Conservation (phyloP, 129 eudicot genomes). For the Saposhnikovia divaricata region DNA sequence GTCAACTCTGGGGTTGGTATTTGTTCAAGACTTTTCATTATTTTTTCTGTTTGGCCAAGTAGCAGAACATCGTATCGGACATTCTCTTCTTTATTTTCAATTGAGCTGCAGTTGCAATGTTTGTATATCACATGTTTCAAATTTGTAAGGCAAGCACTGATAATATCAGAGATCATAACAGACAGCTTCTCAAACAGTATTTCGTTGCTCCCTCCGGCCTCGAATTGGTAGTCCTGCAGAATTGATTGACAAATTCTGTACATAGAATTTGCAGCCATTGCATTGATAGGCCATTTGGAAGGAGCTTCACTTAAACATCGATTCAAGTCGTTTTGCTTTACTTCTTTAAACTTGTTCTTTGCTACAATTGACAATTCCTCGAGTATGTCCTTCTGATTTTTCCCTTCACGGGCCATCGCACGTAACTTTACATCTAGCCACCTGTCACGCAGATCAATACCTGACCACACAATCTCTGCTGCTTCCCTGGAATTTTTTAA, state of each 20-base stretch:
- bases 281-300: conserved; percentile 50
- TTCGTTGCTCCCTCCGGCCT: conserved; percentile 18
- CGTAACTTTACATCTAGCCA: conserved; percentile 66
- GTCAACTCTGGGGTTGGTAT: conserved; percentile 27
- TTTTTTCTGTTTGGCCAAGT: conserved; percentile 47
- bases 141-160: conserved; percentile 61
- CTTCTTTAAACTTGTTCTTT: conserved; percentile 34
- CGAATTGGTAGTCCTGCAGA: conserved; percentile 16
- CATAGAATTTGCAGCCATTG: conserved; percentile 68
- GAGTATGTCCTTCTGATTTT: conserved; percentile 25
- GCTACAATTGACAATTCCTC: conserved; percentile 34
- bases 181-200: conserved; percentile 31
- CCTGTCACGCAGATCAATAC: conserved; percentile 51
- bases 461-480: conserved; percentile 64
- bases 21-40: conserved; percentile 36
- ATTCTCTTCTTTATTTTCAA: conserved; percentile 50
- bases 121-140: conserved; percentile 39
- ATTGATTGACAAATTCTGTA: conserved; percentile 54
- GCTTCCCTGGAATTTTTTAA: conserved; percentile 32
- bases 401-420: conserved; percentile 22
- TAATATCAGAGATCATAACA: conserved; percentile 35
- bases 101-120: conserved; percentile 46
- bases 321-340: conserved; percentile 23
- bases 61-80: conserved; percentile 50
- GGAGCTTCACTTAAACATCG: conserved; percentile 39